Evolutionary conservation across 140 eudicot species (phyloP).

Genomic region (Flaveria floridana): DNA sequence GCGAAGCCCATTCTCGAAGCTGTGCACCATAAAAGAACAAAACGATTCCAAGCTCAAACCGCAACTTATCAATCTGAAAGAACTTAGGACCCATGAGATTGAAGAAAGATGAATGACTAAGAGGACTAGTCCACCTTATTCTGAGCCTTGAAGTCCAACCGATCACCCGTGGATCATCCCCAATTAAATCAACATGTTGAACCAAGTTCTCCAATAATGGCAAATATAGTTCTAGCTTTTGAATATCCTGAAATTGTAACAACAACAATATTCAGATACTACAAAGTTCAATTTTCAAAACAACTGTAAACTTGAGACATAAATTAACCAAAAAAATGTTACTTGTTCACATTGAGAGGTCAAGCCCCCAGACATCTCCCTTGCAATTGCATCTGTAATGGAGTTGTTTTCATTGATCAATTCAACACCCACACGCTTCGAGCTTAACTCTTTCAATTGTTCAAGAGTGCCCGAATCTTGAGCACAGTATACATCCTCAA

Average conservation of each 20-base stretch:
- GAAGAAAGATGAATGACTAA: constrained; percentile 48
- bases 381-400: constrained; percentile 74
- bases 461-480: constrained; percentile 68
- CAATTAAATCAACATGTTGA: constrained; percentile 41
- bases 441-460: constrained; percentile 71
- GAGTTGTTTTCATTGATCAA: constrained; percentile 53
- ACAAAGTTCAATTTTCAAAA: constrained; percentile 14
- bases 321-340: not conserved
- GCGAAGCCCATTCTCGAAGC: constrained; percentile 67
- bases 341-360: constrained; percentile 79
- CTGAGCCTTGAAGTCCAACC: constrained; percentile 56
- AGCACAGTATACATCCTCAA: constrained; percentile 49
- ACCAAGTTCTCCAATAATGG: constrained; percentile 69
- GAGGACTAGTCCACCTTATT: constrained; percentile 78
- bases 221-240: constrained; percentile 60
- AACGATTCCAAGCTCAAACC: constrained; percentile 59
- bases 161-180: constrained; percentile 26
- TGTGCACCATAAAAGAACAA: constrained; percentile 72
- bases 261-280: not conserved
- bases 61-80: constrained; percentile 59
- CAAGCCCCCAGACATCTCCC: constrained; percentile 80
- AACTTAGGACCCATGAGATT: constrained; percentile 48
- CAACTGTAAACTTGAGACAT: not conserved
- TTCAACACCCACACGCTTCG: constrained; percentile 56
- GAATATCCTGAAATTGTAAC: constrained; percentile 46